Evolutionary conservation across 306 rosid genomes (phyloP).

Genomic region (Trifolium repens): DNA sequence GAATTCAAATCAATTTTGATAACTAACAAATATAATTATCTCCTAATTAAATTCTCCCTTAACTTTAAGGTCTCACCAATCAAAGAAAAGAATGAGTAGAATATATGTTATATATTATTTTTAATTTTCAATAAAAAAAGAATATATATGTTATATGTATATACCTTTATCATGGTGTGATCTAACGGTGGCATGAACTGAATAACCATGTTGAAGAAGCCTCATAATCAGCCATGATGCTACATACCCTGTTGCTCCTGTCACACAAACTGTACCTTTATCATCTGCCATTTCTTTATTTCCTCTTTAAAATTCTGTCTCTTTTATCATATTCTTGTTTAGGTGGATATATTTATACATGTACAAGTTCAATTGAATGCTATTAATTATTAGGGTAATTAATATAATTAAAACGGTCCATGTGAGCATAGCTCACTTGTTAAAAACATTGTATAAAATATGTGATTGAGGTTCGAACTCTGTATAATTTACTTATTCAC

Average conservation of each 20-base stretch:
- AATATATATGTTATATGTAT: neutral
- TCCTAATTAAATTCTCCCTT: neutral
- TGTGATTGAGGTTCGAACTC: too few species aligned
- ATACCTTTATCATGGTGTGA: slow-evolving; percentile 49
- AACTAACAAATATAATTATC: neutral
- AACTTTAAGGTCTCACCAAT: neutral
- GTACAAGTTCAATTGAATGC: neutral
- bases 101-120: neutral
- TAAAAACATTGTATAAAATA: too few species aligned
- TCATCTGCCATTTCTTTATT: slow-evolving; percentile 36
- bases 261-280: slow-evolving; percentile 62
- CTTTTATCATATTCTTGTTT: neutral
- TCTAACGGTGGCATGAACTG: slow-evolving; percentile 60
- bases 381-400: neutral
- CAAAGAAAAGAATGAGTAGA: neutral
- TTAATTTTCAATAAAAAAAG: neutral
- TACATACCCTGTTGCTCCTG: slow-evolving; percentile 65
- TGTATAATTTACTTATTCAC: too few species aligned
- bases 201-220: slow-evolving; percentile 63
- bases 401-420: neutral
- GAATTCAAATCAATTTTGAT: neutral
- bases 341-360: neutral
- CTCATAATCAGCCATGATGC: slow-evolving; percentile 70
- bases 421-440: too few species aligned
- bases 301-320: neutral